Evolutionary conservation across 1,139 yeast species (phyloP), one percentile per base, ranked within the genome.

Genomic region (Kurtzmaniella quercitrusa): DNA sequence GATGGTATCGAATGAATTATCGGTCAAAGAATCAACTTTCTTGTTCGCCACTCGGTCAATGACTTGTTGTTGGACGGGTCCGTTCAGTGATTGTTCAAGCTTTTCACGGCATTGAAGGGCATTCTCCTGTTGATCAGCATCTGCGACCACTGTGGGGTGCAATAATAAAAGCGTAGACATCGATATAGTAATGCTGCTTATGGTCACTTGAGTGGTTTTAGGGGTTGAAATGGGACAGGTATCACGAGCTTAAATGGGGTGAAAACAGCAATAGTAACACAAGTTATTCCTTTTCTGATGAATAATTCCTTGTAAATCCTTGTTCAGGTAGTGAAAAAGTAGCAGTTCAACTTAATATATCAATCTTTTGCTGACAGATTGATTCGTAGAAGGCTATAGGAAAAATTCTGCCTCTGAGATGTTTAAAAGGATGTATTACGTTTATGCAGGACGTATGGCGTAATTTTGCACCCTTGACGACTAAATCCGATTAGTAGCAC

Each of bases 71-170:
- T 71, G 70, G 19, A 78, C 53, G n/a, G 59, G 49, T 19, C 57
- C 55, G 34, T 61, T 57, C 40, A 12, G 50, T 41, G 32, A 49
- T 38, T 16, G 46, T 32, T 18, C 40, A 38, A 49, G 59, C 43
- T 45, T 51, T 34, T 38, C 46, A 51, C 78, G 76, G 38, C 66
- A 59, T 2, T 52, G 42, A 38, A 66, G 74, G 19, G 82, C 80
- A 34, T 60, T 47, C 18, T 62, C 67, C 30, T 82, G 83, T 19
- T 42, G 38, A 3, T 39, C 40, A 2, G 20, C 33, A 37, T 79
- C 75, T 0, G 87, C 78, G 5, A 86, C 89, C 42, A 81, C 76
- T 5, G 87, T 81, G 11, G 94, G 93, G 53, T 85, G 91, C 41
- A 86, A 71, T 42, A 86, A 68, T 37, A 85, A 65, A 42, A 84